A percentile compares a stretch with the other conserved stretches of the same genome.
These are phyloP conservation scores for Sphaerulina vaccinii DNA, from an alignment of 2,329 filamentous ascomycete species.

Conservation along the genomic window DNA sequence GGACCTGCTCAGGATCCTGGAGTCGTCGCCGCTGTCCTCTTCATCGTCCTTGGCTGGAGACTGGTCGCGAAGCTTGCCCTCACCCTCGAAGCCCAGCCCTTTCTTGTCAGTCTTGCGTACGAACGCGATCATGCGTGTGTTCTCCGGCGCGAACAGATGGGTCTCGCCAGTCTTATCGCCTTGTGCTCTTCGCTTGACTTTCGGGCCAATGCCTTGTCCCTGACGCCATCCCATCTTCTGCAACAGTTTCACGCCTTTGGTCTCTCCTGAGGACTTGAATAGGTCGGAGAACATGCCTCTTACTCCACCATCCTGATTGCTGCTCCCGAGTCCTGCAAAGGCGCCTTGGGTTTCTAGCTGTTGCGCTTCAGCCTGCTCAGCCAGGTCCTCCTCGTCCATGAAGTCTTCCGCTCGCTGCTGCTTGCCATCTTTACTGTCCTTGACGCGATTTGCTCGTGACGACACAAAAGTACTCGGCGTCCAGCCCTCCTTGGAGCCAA, in stretches of 20 bases:
- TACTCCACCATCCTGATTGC: conserved; percentile 52
- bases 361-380: conserved; percentile 76
- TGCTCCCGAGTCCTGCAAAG: conserved; percentile 74
- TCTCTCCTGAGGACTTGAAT: conserved; percentile 71
- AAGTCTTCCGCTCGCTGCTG: conserved; percentile 79
- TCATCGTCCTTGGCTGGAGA: conserved; percentile 36
- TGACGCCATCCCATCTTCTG: conserved; percentile 95
- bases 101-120: conserved; percentile 65
- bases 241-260: conserved; percentile 80
- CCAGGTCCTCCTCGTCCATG: conserved; percentile 96
- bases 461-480: conserved; percentile 88
- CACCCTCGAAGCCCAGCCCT: conserved; percentile 67
- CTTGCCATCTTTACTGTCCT: conserved; percentile 50
- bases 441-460: conserved; percentile 74
- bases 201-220: conserved; percentile 89
- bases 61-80: conserved; percentile 51
- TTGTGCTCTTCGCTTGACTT: conserved; percentile 70
- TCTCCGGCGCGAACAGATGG: conserved; percentile 82
- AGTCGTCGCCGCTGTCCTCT: conserved; percentile 32
- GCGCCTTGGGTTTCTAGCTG: conserved; percentile 69
- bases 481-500: conserved; percentile 98
- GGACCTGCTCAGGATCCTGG: conserved; percentile 32
- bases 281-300: conserved; percentile 66
- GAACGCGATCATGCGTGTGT: conserved; percentile 68
- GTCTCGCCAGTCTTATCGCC: conserved; percentile 57